Base-by-base conservation (phyloP, 768 basidiomycete species). In the Brasilioporus rufonigricans region DNA sequence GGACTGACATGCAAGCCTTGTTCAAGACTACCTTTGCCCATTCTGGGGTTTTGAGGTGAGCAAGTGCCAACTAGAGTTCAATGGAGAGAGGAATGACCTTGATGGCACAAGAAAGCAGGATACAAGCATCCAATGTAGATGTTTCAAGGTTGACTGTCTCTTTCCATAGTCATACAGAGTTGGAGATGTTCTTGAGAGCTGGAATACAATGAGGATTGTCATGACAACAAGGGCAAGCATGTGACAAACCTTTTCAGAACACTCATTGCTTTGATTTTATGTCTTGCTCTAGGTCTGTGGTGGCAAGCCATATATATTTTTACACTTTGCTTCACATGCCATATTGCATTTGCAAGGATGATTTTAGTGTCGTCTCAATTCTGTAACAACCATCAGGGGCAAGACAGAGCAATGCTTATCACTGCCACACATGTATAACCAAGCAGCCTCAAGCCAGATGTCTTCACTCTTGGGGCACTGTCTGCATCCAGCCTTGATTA, bases 161-260 rank as follows among this genome's bases (percentile, higher is more conserved):
- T 68, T 98, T 98, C 97, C 97, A 98, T 11, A 99, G 76, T 12
- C 91, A 85, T 44, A 98, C 93, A 0, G 96, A 98, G 64, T 95
- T 98, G 2, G 96, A 95, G 38, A 99, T 97, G 64, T 94, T 91
- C 71, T 98, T 97, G 27, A 99, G 87, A 3, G 96, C 94, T 92
- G 50, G 41, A 43, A 26, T 26, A 41, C 24, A 21, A 46, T 55
- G 9, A 40, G 50, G 7, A 12, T 19, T 2, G 11, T 14, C 0
- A 21, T 9, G 6, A 40, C 38, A 1, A 53, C 32, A n/a, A n/a
- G n/a, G n/a, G n/a, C n/a, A n/a, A n/a, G n/a, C n/a, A n/a, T 3
- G 35, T 7, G 23, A 64, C 77, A 35, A 40, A 91, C 93, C 90
- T 83, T 98, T 98, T 44, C 96, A 80, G 16, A 98, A 69, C 0